Base-by-base conservation (phyloP, 768 basidiomycete genomes). In the Suillus subalutaceus region DNA sequence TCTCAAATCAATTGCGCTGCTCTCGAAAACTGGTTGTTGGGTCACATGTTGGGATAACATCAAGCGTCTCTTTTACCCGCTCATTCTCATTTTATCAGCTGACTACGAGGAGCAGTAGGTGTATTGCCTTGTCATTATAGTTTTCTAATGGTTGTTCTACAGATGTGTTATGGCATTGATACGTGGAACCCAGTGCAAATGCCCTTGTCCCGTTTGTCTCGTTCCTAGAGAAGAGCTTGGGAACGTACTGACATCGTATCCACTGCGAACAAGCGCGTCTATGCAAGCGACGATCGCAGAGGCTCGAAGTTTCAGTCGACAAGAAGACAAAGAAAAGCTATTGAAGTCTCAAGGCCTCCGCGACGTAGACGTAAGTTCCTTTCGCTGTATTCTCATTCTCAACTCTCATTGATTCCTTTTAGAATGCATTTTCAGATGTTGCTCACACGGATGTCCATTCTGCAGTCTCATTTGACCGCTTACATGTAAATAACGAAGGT, bases 371-470 rank as follows among this genome's bases (percentile, higher is more conserved):
- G 67, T 73, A 58, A 63, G 66, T 67, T 20, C 23, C 13, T 23
- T 1, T 13, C 16, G 12, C 23, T 53, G 15, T 65, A 20, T 56
- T 4, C 9, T 18, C 44, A 10, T 13, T 40, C 26, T 6, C 20
- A 44, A 20, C 44, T 44, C 44, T 44, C 8, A 20, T 44, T 44
- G 5, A n/a, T 68, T 40, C 4, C 35, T 48, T 20, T 59, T 43
- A 18, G 43, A 57, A 80, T 72, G 75, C 75, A 23, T 84, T 83
- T 67, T 80, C 77, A 77, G 63, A 40, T 2, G 59, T 83, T 9
- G 62, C 60, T 32, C 63, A 75, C 63, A 78, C 76, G 4, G 79
- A 83, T 67, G 74, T 78, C 18, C 67, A 79, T 66, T 41, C 55
- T 16, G 75, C 78, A 38, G 30, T 77, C 1, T 78, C 77, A 8